Percentiles rank a stretch among this genome's conserved stretches.
Conservation (phyloP, 352 stramenopile genomes). For the Phytophthora pisi region DNA sequence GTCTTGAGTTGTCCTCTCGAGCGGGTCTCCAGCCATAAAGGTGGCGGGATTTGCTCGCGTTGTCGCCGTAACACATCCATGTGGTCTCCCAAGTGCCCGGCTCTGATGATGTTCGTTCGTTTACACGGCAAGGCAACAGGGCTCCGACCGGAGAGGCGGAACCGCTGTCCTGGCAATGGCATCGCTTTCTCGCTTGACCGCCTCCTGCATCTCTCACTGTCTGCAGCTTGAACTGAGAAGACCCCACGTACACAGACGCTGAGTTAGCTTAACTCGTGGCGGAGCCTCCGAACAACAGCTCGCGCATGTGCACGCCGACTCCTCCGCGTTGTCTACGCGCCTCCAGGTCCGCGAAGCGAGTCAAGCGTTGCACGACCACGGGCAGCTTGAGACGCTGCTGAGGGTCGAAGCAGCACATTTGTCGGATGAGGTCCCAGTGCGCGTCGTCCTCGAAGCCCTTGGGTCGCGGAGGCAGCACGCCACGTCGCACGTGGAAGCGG, state of each 20-base stretch:
- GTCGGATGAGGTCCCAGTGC: slow-evolving; percentile 32
- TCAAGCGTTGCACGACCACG: slow-evolving; percentile 39
- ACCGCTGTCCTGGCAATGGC: slow-evolving; percentile 14
- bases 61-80: slow-evolving; percentile 30
- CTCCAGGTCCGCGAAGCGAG: slow-evolving; percentile 36
- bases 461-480: slow-evolving; percentile 28
- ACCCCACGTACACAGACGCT: background rate
- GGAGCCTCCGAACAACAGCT: slow-evolving; percentile 31
- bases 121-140: background rate
- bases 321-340: slow-evolving; percentile 26
- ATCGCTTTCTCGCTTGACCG: slow-evolving; percentile 11
- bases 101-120: slow-evolving; percentile 11
- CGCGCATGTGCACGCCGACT: slow-evolving; percentile 24
- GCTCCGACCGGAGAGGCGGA: slow-evolving; percentile 9
- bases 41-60: slow-evolving; percentile 27
- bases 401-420: slow-evolving; percentile 45
- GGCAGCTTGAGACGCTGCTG: slow-evolving; percentile 35
- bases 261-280: slow-evolving; percentile 16
- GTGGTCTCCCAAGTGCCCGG: slow-evolving; percentile 23
- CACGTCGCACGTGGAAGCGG: slow-evolving; percentile 35
- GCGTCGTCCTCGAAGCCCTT: slow-evolving; percentile 31
- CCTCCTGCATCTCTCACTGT: background rate
- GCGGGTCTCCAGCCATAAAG: slow-evolving; percentile 13
- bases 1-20: slow-evolving; percentile 13
- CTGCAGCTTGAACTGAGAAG: too few relatives aligned